Evolutionary conservation across 2,329 filamentous ascomycete genomes (phyloP), one percentile per base, ranked within the genome.

Genomic region (Salinomyces thailandicus): DNA sequence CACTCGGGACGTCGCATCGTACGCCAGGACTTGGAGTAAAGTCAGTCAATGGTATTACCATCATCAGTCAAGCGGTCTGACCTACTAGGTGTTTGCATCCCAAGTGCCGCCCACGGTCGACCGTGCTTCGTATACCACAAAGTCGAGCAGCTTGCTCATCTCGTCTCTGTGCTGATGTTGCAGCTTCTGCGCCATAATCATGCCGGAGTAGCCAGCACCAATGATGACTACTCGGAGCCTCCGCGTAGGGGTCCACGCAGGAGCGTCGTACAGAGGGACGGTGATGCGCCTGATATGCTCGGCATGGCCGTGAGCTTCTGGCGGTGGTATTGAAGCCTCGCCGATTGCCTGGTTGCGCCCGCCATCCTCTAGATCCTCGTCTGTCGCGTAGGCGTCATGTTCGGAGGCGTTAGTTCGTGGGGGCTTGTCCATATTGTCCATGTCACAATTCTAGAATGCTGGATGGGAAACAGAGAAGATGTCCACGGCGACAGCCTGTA

Each of bases 91-190:
- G n/a, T n/a, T n/a, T n/a, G 59, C 60, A 44, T 62, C 42, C 49
- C 50, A 52, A 2, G 61, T 63, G 2, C 61, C 62, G 5, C 60
- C 62, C 7, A 64, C 42, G 14, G 58, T 55, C 9, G 48, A 33
- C 20, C 41, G 15, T 37, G 58, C 54, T 40, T 67, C 63, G 32
- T 62, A 67, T 33, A 67, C 62, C 1, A 55, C 49, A 52, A n/a
- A n/a, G n/a, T n/a, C 56, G 16, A 49, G 31, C 7, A 53, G 46
- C 11, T 54, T 47, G 7, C 55, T 42, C 26, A 61, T 43, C 19
- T 61, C 49, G 12, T 50, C 45, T 14, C 31, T 24, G 18, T 41
- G 40, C 18, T 52, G 46, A 37, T 62, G 52, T 39, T 61, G 51
- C 18, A 63, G 41, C 37, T 62, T 62, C 34, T 62, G 55, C 3